Base-by-base conservation (phyloP, 2,329 filamentous ascomycete species). In the Cladophialophora chaetospira region DNA sequence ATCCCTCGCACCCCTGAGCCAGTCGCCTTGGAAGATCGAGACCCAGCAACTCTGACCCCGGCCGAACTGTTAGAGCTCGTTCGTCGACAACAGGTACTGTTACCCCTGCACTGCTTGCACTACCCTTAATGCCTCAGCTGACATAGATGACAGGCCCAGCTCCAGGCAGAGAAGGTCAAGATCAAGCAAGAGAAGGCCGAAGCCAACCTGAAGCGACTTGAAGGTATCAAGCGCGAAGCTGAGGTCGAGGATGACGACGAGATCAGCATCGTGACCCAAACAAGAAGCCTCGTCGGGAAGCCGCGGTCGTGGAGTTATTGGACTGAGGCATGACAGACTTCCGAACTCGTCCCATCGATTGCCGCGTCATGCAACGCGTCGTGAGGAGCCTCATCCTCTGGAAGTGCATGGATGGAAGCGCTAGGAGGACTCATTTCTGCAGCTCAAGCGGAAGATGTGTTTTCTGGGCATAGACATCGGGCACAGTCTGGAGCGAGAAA, bases 1-100 rank as follows among this genome's bases (percentile, higher is more conserved):
- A 66, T 75, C 5, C 61, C 59, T 19, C 52, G 60, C 3, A 57
- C 58, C 1, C 68, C 67, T 2, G 66, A 58, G 8, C 71, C 69
- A 2, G 52, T 62, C 13, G 63, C 64, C 11, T 36, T 68, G 0
- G 63, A 69, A 31, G 57, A 66, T 8, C 49, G 65, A 35, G 57
- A 65, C 13, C 17, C 63, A 4, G 63, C 66, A 6, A 58, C 61
- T 9, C 38, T 67, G 10, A 61, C 61, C 13, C 5, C 29, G 11
- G 63, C 67, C 10, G 69, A 71, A 47, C 47, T 67, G 55, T 52
- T 60, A 15, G 62, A 68, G 53, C 60, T 68, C 4, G 21, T 67
- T 3, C 51, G 51, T 17, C 62, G 62, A 15, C 63, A 66, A 19
- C 52, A 60, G 54, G 68, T 64, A 61, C 53, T 43, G 17, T n/a